Conservation (phyloP, 768 basidiomycete species). For the Hypsizygus marmoreus region DNA sequence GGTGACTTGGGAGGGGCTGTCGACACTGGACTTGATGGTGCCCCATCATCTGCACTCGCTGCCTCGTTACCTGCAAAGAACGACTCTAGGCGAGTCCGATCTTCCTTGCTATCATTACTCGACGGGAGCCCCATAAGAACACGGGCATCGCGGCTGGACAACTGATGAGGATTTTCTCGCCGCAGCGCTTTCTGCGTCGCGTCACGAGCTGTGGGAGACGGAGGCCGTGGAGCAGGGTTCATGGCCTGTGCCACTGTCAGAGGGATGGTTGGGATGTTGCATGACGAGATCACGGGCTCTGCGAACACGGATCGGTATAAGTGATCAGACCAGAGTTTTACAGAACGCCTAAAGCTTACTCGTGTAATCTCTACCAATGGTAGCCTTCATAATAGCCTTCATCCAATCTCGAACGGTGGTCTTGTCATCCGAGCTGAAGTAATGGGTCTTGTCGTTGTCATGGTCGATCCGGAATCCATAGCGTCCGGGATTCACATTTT, state of each 20-base stretch:
- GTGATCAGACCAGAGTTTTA: neutral
- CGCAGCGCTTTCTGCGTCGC: constrained; percentile 87
- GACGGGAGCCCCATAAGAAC: constrained; percentile 66
- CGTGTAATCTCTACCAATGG: constrained; percentile 90
- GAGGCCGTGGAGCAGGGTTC: constrained; percentile 94
- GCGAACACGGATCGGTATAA: constrained; percentile 17
- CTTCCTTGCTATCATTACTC: constrained; percentile 39
- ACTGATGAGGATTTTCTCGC: constrained; percentile 80
- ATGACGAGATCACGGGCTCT: constrained; percentile 95
- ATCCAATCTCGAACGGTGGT: constrained; percentile 91
- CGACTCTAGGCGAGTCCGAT: constrained; percentile 53
- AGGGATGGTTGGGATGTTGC: constrained; percentile 96
- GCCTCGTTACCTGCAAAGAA: constrained; percentile 55
- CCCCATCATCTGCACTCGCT: constrained; percentile 19
- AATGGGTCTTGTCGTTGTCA: constrained; percentile 83
- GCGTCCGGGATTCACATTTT: constrained; percentile 86
- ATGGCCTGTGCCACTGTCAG: constrained; percentile 93
- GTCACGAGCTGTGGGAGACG: constrained; percentile 84
- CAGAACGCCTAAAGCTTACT: constrained; percentile 52
- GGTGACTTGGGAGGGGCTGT: constrained; percentile 18
- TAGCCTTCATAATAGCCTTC: constrained; percentile 99
- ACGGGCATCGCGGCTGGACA: constrained; percentile 78
- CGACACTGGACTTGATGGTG: constrained; percentile 16
- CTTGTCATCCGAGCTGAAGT: constrained; percentile 91
- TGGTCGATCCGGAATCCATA: constrained; percentile 97